phyloP scores from a whole-genome alignment of 331 rosid species.

The Phaseolus coccineus region DNA sequence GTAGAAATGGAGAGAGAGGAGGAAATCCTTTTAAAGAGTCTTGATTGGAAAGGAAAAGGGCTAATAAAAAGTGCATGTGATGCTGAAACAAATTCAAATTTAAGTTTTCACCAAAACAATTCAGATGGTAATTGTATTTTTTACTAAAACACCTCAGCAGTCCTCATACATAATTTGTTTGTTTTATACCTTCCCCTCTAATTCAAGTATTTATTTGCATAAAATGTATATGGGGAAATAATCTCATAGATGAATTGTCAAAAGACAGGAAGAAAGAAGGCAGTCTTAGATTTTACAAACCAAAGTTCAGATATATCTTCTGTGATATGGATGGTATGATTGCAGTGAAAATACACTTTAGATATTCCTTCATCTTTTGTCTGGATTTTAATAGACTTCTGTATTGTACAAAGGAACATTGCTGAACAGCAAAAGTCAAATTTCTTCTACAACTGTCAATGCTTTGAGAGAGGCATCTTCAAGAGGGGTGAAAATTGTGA shows the following conservation, averaged over 20 bases:
- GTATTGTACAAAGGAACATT: constrained; percentile 73
- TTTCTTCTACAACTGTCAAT: constrained; percentile 65
- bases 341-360: constrained; percentile 17
- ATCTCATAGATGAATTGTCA: constrained; percentile 72
- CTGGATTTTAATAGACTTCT: constrained; percentile 39
- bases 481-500: constrained; percentile 93
- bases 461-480: constrained; percentile 80
- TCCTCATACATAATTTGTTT: constrained; percentile 28
- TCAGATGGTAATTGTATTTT: constrained; percentile 46
- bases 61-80: constrained; percentile 82
- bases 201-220: constrained; percentile 26
- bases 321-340: constrained; percentile 97
- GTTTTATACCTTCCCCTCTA: constrained; percentile 27
- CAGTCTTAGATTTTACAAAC: constrained; percentile 86
- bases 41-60: constrained; percentile 94
- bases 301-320: constrained; percentile 89
- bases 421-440: constrained; percentile 85
- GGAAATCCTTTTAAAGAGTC: constrained; percentile 76
- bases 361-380: constrained; percentile 32
- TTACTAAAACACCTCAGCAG: constrained; percentile 19
- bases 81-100: constrained; percentile 51
- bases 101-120: constrained; percentile 45
- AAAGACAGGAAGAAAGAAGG: constrained; percentile 98
- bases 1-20: constrained; percentile 95
- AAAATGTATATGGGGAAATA: constrained; percentile 46